These are phyloP conservation scores for Cordyceps cicadae DNA, from an alignment of 2,329 filamentous ascomycete species.

Conservation along the genomic window DNA sequence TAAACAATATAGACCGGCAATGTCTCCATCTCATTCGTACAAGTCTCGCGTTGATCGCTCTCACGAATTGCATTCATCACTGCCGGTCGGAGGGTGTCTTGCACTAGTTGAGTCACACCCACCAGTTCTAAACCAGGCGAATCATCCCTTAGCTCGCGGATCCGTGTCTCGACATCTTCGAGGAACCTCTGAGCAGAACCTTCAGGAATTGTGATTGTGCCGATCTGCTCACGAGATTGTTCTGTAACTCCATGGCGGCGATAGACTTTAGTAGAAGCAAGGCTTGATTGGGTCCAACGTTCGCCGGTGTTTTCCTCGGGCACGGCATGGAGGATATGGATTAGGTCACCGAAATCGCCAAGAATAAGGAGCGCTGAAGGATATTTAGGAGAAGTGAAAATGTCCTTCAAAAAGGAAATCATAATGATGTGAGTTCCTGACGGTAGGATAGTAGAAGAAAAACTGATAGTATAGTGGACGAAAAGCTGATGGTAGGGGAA, in stretches of 20 bases:
- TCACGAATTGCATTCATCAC: neutral
- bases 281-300: neutral
- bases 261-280: neutral
- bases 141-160: neutral
- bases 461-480: neutral
- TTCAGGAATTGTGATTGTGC: neutral
- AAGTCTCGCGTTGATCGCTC: neutral
- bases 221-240: conserved; percentile 3
- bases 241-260: neutral
- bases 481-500: neutral
- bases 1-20: conserved; percentile 1
- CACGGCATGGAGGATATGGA: conserved; percentile 1
- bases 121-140: neutral
- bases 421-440: neutral
- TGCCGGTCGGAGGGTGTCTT: neutral
- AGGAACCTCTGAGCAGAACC: neutral
- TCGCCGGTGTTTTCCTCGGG: neutral
- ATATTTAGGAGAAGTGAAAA: neutral
- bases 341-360: neutral
- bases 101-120: neutral
- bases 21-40: neutral
- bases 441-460: neutral
- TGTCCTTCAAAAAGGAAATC: neutral
- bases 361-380: conserved; percentile 7
- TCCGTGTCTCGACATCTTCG: neutral